Percentiles rank a stretch among this genome's conserved stretches.
Evolutionary conservation across 2,329 filamentous ascomycete species (phyloP).

Genomic region (Diaporthe amygdali): DNA sequence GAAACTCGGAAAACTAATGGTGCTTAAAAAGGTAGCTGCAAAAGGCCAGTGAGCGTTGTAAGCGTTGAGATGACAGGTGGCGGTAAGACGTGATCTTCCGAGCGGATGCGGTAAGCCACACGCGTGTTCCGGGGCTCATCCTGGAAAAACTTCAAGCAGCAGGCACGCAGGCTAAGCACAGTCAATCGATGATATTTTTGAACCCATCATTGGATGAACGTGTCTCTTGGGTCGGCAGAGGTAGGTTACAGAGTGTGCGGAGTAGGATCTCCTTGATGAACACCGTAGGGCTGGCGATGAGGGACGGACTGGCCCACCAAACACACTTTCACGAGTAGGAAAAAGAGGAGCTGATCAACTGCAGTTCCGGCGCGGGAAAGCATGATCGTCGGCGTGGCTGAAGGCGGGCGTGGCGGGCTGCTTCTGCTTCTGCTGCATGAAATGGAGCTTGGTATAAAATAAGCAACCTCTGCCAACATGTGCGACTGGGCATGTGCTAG

Average conservation of each 20-base stretch:
- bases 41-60: neutral
- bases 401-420: too few relatives aligned
- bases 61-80: constrained; percentile 10
- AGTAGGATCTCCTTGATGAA: constrained; percentile 3
- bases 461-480: neutral
- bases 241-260: neutral
- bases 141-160: neutral
- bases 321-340: neutral
- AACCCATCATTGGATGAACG: neutral
- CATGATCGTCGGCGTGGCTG: neutral
- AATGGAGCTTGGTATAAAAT: neutral
- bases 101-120: neutral
- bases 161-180: neutral
- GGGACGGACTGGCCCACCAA: neutral
- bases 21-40: neutral
- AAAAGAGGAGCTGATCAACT: neutral
- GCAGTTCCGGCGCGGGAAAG: neutral
- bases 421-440: neutral
- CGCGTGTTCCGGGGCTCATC: neutral
- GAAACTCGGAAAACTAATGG: neutral
- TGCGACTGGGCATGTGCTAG: too few relatives aligned
- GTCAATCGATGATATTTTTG: neutral
- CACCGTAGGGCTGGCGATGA: constrained; percentile 4
- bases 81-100: constrained; percentile 4
- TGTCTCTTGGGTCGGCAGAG: neutral